Evolutionary conservation across 805 yeast genomes (phyloP), one percentile per base, ranked within the genome.

Genomic region (Ascoidea rubescens): DNA sequence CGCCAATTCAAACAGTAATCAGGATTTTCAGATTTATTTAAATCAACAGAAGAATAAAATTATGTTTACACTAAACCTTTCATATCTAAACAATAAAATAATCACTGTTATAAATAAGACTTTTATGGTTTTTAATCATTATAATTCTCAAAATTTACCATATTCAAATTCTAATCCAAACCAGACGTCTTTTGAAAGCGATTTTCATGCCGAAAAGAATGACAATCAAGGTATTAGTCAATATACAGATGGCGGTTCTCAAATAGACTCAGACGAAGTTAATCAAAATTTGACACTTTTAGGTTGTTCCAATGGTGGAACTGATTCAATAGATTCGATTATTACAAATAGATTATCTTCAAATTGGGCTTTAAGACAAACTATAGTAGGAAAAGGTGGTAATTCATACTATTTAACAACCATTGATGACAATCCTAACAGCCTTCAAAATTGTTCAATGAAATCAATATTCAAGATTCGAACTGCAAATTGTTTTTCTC

Each of bases 371-470:
- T 71, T 77, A 47, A 70, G 87, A 55, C 95, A 87, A 63, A 70
- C 76, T 7, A 73, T 85, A 50, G 76, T 78, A 59, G 93, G 91
- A 1, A 90, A 84, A 55, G 83, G 84, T 7, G 95, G 95, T 0
- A 74, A 74, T 51, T 75, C 78, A 5, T 86, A 82, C 60, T 75
- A 77, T 55, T 60, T 84, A 2, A 74, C 72, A 42, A 62, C 64
- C 31, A 61, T 64, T 1, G 4, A 54, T 81, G 58, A 66, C 69
- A 7, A 67, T 87, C 3, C 68, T 87, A 45, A 76, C 88, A 0
- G 80, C 86, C 48, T 87, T 86, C 60, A 78, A 86, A 45, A 79
- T 81, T 49, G 70, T 85, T 12, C 89, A 84, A 61, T 95, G 95
- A 1, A 72, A 71, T 69, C 48, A 83, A 82, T 14, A 1, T 55